Conservation (phyloP, 1,284 basidiomycete genomes). For the Trichosporon sp. region DNA sequence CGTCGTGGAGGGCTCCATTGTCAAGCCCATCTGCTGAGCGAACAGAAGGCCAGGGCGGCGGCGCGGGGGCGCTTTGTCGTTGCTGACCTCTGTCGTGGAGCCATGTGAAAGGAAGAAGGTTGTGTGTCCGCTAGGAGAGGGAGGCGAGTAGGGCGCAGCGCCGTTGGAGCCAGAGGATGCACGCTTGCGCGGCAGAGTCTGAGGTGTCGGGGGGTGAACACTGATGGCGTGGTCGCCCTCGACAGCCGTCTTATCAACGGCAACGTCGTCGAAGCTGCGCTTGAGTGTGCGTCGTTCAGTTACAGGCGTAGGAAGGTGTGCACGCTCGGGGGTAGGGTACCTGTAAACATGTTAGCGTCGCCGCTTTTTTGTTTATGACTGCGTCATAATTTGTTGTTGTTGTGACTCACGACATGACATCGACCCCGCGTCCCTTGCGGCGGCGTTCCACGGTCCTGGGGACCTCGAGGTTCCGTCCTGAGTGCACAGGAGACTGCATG, state of each 20-base stretch:
- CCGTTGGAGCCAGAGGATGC: background rate
- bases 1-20: background rate
- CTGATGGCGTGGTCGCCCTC: background rate
- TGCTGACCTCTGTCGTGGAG: background rate
- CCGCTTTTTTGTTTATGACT: conserved; percentile 3
- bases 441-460: conserved; percentile 33
- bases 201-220: conserved; percentile 53
- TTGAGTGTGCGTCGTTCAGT: conserved; percentile 29
- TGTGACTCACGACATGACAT: conserved; percentile 29
- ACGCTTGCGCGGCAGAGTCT: conserved; percentile 53
- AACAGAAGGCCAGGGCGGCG: conserved; percentile 42
- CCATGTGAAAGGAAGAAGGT: conserved; percentile 35
- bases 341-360: conserved; percentile 15
- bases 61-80: conserved; percentile 19
- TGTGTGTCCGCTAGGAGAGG: conserved; percentile 37
- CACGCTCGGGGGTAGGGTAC: conserved; percentile 15
- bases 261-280: conserved; percentile 13
- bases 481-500: conserved; percentile 16
- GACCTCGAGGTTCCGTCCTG: conserved; percentile 14
- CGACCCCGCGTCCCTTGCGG: conserved; percentile 32
- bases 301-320: conserved; percentile 40
- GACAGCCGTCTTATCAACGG: background rate
- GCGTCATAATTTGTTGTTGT: background rate
- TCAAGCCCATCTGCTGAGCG: conserved; percentile 44
- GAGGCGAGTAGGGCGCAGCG: conserved; percentile 10